Conservation (phyloP, 257 asterid genomes). For the Fraxinus excelsior region DNA sequence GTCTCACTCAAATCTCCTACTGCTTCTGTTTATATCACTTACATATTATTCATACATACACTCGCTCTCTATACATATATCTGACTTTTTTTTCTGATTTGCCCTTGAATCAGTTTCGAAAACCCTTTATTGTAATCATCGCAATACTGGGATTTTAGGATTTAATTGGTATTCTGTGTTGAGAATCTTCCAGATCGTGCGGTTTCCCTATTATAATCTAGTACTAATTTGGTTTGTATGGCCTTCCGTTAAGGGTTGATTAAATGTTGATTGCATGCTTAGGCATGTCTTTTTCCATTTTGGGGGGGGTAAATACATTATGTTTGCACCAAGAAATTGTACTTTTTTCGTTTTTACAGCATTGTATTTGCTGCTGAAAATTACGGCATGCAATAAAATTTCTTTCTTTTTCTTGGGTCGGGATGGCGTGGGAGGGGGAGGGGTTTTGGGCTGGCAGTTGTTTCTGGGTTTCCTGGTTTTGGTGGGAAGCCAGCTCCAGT, state of each 20-base stretch:
- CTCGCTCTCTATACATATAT: slow-evolving; percentile 21
- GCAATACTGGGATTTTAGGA: slow-evolving; percentile 12
- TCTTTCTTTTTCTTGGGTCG: background rate
- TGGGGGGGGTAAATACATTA: background rate
- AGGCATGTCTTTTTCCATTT: background rate
- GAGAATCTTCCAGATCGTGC: background rate
- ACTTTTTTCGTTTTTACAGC: background rate
- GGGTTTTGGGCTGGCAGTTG: background rate
- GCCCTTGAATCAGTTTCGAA: slow-evolving; percentile 22
- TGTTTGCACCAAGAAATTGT: background rate
- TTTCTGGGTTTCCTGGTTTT: background rate
- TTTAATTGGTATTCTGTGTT: slow-evolving; percentile 24
- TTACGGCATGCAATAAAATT: background rate
- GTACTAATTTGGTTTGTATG: background rate
- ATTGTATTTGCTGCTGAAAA: slow-evolving; percentile 5
- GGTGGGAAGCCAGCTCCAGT: background rate
- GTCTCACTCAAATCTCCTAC: slow-evolving; percentile 48
- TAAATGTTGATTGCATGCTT: background rate
- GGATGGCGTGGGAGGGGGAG: background rate
- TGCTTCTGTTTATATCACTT: slow-evolving; percentile 10
- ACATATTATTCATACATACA: background rate
- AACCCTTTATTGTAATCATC: slow-evolving; percentile 12
- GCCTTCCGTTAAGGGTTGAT: background rate
- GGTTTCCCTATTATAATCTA: background rate
- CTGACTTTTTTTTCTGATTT: slow-evolving; percentile 20